These are phyloP conservation scores for Auriculariales sp. DNA, from an alignment of 768 basidiomycete genomes.

Conservation along the genomic window DNA sequence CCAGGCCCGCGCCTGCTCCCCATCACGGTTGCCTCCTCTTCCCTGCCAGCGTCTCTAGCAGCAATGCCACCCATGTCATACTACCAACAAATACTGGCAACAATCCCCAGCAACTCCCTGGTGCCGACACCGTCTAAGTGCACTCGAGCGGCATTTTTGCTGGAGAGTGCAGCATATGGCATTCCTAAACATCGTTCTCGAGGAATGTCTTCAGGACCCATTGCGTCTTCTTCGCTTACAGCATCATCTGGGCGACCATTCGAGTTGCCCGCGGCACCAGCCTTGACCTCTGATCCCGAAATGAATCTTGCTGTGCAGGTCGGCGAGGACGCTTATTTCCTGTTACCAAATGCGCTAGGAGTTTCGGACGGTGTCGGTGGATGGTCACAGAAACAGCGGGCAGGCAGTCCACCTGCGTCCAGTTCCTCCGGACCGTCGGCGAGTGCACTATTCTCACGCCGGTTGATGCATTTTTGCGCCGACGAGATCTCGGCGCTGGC, in stretches of 20 bases:
- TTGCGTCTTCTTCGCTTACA: conserved; percentile 14
- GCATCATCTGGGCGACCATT: conserved; percentile 15
- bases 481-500: conserved; percentile 30
- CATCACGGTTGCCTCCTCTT: neutral
- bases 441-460: conserved; percentile 33
- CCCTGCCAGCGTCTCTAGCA: neutral
- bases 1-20: neutral
- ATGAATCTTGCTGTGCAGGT: conserved; percentile 55
- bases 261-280: conserved; percentile 12
- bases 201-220: conserved; percentile 10
- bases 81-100: neutral
- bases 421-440: conserved; percentile 45
- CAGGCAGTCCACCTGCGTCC: conserved; percentile 13
- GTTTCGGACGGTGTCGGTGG: conserved; percentile 94
- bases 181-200: conserved; percentile 44
- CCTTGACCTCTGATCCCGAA: conserved; percentile 16
- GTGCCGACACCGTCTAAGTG: neutral
- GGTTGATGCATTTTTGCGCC: conserved; percentile 78
- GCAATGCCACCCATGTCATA: neutral
- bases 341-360: conserved; percentile 74
- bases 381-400: conserved; percentile 34
- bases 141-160: neutral
- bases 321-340: conserved; percentile 86
- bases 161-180: conserved; percentile 75
- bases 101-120: neutral